Evolutionary conservation across 2,329 filamentous ascomycete species (phyloP).

Genomic region (Chaetomiaceae sp.): DNA sequence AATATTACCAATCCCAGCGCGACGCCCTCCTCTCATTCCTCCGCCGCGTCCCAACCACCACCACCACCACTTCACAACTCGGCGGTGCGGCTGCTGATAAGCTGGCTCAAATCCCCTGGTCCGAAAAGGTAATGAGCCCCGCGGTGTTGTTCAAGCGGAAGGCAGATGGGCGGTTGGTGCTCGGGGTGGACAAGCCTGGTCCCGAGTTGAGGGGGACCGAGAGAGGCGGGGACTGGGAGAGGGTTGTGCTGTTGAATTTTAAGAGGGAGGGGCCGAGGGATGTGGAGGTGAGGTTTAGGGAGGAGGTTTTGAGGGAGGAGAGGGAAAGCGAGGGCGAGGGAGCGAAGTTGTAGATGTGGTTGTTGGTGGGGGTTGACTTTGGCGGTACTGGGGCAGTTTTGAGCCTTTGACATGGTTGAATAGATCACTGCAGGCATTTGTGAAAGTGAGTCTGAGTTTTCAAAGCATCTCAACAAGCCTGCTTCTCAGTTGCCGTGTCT

Average conservation of each 20-base stretch:
- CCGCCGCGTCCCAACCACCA: conserved; percentile 35
- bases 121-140: conserved; percentile 59
- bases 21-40: conserved; percentile 53
- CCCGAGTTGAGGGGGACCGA: conserved; percentile 46
- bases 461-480: no score
- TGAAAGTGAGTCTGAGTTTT: no score
- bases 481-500: no score
- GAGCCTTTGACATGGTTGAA: no score
- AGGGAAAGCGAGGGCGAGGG: conserved; percentile 29
- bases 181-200: conserved; percentile 56
- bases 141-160: conserved; percentile 42
- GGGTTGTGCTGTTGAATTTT: conserved; percentile 56
- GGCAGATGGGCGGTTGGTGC: conserved; percentile 44
- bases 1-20: conserved; percentile 44
- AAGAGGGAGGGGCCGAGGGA: conserved; percentile 45
- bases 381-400: no score
- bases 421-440: no score
- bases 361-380: not conserved
- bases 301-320: conserved; percentile 47
- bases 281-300: conserved; percentile 48
- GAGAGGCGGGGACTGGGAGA: conserved; percentile 53
- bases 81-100: conserved; percentile 35
- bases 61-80: conserved; percentile 24
- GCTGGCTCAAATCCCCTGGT: conserved; percentile 52
- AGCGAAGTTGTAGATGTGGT: conserved; percentile 16